phyloP scores from a whole-genome alignment of 1,284 basidiomycete genomes.

The Sporisorium sorghi region DNA sequence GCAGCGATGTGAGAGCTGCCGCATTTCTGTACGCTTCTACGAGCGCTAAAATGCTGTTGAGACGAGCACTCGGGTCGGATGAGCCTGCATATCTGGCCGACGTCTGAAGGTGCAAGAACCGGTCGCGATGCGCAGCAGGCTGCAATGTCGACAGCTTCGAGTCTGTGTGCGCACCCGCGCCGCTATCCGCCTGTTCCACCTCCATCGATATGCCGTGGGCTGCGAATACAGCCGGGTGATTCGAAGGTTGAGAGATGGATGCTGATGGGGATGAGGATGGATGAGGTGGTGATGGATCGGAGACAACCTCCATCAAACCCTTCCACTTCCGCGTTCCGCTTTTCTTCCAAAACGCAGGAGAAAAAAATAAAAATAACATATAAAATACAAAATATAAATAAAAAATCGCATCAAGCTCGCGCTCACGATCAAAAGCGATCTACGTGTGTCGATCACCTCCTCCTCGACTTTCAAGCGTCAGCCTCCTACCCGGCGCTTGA shows the following conservation, averaged over 20 bases:
- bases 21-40: conserved; percentile 24
- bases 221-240: too few species aligned
- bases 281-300: not conserved
- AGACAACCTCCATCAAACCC: not conserved
- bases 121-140: conserved; percentile 30
- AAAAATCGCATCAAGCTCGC: too few species aligned
- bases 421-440: too few species aligned
- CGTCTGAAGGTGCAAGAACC: conserved; percentile 34
- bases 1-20: conserved; percentile 7
- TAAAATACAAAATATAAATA: not conserved
- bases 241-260: too few species aligned
- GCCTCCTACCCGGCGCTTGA: too few species aligned
- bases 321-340: not conserved
- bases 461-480: too few species aligned
- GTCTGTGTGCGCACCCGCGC: not conserved
- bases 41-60: conserved; percentile 21
- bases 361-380: not conserved
- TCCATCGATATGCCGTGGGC: not conserved
- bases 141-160: conserved; percentile 17
- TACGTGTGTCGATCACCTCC: too few species aligned
- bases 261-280: conserved; percentile 1
- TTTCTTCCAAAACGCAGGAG: not conserved
- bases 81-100: conserved; percentile 26
- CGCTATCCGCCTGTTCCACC: not conserved
- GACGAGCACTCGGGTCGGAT: conserved; percentile 20